Conservation (phyloP, 495 filamentous ascomycete species). For the Aspergillus funiculosus region DNA sequence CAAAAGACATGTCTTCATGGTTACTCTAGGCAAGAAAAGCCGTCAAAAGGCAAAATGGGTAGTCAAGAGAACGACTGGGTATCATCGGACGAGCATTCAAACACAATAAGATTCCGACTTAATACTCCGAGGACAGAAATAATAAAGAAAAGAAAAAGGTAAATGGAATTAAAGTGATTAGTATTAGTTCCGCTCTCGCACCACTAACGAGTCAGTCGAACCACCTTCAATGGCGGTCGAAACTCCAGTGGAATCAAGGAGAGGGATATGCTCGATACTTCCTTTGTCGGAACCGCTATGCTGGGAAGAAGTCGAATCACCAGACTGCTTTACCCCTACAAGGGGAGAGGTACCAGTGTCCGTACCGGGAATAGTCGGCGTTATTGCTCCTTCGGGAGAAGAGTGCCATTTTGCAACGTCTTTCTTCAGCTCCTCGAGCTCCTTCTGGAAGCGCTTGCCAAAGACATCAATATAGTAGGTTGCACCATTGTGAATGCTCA, state of each 20-base stretch:
- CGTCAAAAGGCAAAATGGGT: neutral
- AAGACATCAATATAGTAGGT: slow-evolving; percentile 98
- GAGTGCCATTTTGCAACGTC: slow-evolving; percentile 89
- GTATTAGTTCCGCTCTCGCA: slow-evolving; percentile 26
- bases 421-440: slow-evolving; percentile 80
- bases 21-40: neutral
- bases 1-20: neutral
- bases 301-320: slow-evolving; percentile 6
- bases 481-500: slow-evolving; percentile 92
- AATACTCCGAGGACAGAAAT: slow-evolving; percentile 5
- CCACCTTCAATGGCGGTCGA: slow-evolving; percentile 24
- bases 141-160: neutral
- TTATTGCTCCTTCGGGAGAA: slow-evolving; percentile 35
- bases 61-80: slow-evolving; percentile 16
- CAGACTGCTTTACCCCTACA: slow-evolving; percentile 8
- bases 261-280: slow-evolving; percentile 39
- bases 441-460: slow-evolving; percentile 92
- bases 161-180: neutral
- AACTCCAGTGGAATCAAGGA: slow-evolving; percentile 30
- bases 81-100: slow-evolving; percentile 16
- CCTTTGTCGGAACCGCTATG: slow-evolving; percentile 25
- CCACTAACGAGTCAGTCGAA: slow-evolving; percentile 7
- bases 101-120: slow-evolving; percentile 5
- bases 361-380: slow-evolving; percentile 27
- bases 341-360: slow-evolving; percentile 19